Evolutionary conservation across 108 stramenopile genomes (phyloP), one percentile per base, ranked within the genome.

Genomic region (Cyclotella distinguenda): DNA sequence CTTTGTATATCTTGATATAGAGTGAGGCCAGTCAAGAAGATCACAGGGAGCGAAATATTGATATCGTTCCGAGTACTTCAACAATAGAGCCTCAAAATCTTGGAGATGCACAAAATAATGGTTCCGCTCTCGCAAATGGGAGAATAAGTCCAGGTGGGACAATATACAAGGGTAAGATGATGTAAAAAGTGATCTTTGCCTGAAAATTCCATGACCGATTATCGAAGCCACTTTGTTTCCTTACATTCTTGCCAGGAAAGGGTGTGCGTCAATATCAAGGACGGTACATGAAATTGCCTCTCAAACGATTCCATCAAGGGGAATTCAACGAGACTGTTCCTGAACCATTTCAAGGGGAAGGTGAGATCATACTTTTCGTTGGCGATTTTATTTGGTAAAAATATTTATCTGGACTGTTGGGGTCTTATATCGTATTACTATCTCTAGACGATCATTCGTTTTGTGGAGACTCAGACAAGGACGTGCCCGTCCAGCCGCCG

Each of bases 131-230:
- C 19, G 35, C 45, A 4, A 74, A 76, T 60, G 81, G 84, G 1
- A 61, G 84, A 12, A 68, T 53, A 18, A 82, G 81, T 65, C 84
- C 84, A 12, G 84, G 84, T 16, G 84, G 84, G 18, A 85, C 84
- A 4, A 69, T 85, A 18, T 85, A 85, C 53, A 79, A 78, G 31
- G 84, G 55, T 36, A 39, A 38, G 55, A 5, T 42, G n/a, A 1
- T 42, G 13, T 2, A 42, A 4, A 16, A 13, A 2, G 5, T 13
- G 1, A 13, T 42, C 5, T 42, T 2, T 42, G 40, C n/a, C n/a
- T 42, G 40, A 42, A 2, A 2, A 5, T 42, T 42, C 40, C 2
- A 16, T 42, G 2, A 16, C 13, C 2, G 16, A 42, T 21, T 19
- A 19, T 15, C 10, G 3, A 19, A 1, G 19, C 19, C 2, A 48